phyloP scores from a whole-genome alignment of 345 rosid species.

The Salix dunnii region DNA sequence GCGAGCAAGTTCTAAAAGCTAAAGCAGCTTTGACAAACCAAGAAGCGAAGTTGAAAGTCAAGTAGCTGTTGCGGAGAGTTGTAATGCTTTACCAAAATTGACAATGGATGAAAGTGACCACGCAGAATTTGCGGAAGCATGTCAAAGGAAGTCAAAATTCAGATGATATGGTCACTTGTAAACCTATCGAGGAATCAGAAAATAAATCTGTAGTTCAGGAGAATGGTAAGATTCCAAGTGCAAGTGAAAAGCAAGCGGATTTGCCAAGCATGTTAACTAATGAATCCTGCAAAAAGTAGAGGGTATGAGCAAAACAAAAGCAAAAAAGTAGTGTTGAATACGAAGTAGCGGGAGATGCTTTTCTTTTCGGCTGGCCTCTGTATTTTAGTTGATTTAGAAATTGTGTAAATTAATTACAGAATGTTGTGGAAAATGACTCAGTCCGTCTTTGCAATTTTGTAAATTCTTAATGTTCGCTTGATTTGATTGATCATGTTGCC shows the following conservation, averaged over 20 bases:
- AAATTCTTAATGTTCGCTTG: neutral
- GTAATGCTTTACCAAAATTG: slow-evolving; percentile 17
- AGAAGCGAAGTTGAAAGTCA: slow-evolving; percentile 24
- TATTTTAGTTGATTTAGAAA: slow-evolving; percentile 11
- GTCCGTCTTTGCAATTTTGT: neutral
- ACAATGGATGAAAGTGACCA: slow-evolving; percentile 21
- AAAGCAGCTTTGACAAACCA: slow-evolving; percentile 24
- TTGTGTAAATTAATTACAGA: slow-evolving; percentile 19
- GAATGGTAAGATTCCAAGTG: slow-evolving; percentile 7
- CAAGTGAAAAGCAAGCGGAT: neutral
- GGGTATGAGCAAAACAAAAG: slow-evolving; percentile 23
- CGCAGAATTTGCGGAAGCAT: slow-evolving; percentile 8
- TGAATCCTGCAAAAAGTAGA: slow-evolving; percentile 20
- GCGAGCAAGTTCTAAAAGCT: slow-evolving; percentile 22
- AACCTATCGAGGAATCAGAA: slow-evolving; percentile 15
- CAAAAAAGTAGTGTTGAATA: slow-evolving; percentile 12
- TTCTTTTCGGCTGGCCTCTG: neutral
- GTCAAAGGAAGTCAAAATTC: slow-evolving; percentile 27
- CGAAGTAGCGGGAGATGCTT: slow-evolving; percentile 1
- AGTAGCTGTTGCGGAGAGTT: slow-evolving; percentile 21
- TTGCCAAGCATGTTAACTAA: neutral
- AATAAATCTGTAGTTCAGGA: slow-evolving; percentile 23
- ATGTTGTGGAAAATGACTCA: neutral
- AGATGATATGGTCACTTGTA: slow-evolving; percentile 13
- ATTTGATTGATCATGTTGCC: neutral